These are phyloP conservation scores for Psilocybe subaeruginosa DNA, from an alignment of 768 basidiomycete species.

Conservation along the genomic window DNA sequence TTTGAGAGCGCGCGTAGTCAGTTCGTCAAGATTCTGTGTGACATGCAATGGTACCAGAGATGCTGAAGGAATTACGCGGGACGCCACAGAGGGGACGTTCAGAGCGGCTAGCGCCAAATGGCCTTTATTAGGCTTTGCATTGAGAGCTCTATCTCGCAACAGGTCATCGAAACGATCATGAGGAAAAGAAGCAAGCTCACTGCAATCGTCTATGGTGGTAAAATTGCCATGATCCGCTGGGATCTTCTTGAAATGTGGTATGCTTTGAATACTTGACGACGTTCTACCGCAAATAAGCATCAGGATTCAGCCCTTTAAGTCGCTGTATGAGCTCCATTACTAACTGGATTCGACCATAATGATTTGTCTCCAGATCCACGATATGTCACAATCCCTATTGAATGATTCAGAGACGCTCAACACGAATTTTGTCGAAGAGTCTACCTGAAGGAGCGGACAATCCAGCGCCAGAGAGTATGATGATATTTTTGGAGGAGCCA, in stretches of 20 bases:
- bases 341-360: constrained; percentile 17
- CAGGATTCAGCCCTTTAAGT: background rate
- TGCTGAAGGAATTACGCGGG: constrained; percentile 33
- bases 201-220: constrained; percentile 47
- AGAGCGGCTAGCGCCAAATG: constrained; percentile 45
- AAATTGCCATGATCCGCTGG: constrained; percentile 45
- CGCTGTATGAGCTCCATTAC: background rate
- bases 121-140: constrained; percentile 45
- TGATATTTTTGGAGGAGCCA: constrained; percentile 11
- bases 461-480: constrained; percentile 21
- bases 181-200: constrained; percentile 24
- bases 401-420: background rate
- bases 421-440: background rate
- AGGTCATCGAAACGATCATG: background rate
- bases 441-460: constrained; percentile 21
- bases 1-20: constrained; percentile 35
- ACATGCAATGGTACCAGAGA: constrained; percentile 35
- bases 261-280: constrained; percentile 33
- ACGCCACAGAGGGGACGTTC: constrained; percentile 31
- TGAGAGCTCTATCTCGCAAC: constrained; percentile 27
- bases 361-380: constrained; percentile 14
- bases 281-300: constrained; percentile 9
- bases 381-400: constrained; percentile 15
- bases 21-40: constrained; percentile 52
- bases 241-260: constrained; percentile 43